Conservation (phyloP, 129 eudicot species). For the Tagetes patula region DNA sequence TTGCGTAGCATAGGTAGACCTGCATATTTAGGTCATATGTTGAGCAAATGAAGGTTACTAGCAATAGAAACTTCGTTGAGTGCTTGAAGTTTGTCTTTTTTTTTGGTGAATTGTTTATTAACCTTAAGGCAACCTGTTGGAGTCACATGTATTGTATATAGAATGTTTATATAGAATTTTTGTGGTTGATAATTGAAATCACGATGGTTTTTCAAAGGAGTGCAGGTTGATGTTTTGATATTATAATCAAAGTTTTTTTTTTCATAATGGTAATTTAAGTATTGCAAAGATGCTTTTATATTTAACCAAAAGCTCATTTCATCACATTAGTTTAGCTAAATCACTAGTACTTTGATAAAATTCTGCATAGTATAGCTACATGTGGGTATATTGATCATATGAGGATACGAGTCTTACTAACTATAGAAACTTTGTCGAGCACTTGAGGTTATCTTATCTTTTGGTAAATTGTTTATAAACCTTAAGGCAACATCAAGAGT, state of each 20-base stretch:
- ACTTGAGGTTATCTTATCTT: background rate
- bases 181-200: background rate
- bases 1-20: background rate
- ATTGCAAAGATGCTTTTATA: background rate
- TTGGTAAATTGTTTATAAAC: background rate
- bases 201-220: background rate
- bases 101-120: background rate
- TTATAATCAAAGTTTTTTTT: background rate
- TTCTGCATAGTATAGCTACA: background rate
- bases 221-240: slow-evolving; percentile 9
- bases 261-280: background rate
- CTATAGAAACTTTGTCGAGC: background rate
- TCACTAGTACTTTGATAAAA: no score
- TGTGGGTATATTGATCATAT: background rate
- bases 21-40: background rate
- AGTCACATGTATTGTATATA: background rate
- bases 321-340: background rate
- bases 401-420: background rate
- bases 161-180: background rate
- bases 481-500: background rate
- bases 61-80: background rate
- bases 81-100: background rate
- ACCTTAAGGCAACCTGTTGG: background rate
- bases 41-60: background rate
- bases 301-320: background rate